phyloP scores from a whole-genome alignment of 208 protist species.

The Kentomonas sorsogonicus region DNA sequence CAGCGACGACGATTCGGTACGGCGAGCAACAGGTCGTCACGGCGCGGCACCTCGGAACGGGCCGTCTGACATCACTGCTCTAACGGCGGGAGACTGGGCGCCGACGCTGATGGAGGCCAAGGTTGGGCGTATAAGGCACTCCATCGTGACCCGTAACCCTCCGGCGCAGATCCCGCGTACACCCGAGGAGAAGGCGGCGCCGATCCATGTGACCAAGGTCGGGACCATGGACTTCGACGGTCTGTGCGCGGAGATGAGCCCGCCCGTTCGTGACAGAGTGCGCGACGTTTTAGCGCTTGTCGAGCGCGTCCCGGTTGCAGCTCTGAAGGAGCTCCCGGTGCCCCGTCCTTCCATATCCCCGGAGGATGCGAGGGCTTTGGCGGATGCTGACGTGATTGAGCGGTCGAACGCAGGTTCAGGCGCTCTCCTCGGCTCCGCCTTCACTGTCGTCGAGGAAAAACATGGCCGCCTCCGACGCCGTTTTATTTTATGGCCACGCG shows the following conservation, averaged over 20 bases:
- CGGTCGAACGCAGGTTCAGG: neutral
- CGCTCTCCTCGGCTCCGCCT: neutral
- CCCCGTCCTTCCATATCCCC: neutral
- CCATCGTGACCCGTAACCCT: constrained; percentile 9
- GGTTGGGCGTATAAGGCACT: too few relatives aligned
- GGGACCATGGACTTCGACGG: neutral
- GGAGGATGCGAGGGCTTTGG: neutral
- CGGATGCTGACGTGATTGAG: constrained; percentile 8
- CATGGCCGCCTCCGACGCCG: constrained; percentile 3
- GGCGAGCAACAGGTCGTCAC: neutral
- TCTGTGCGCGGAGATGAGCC: neutral
- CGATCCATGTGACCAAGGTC: neutral
- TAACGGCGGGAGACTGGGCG: constrained; percentile 11
- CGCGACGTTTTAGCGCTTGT: neutral
- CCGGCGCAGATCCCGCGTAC: constrained; percentile 10
- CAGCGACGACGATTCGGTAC: constrained; percentile 17
- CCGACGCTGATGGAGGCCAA: too few relatives aligned
- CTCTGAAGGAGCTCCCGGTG: neutral
- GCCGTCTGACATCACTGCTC: constrained; percentile 12
- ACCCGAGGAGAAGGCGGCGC: neutral
- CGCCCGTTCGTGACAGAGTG: neutral
- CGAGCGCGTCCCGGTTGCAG: neutral
- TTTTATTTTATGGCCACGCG: constrained; percentile 17
- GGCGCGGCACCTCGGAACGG: constrained; percentile 16
- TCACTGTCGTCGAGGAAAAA: constrained; percentile 20